Conservation (phyloP, 2,329 filamentous ascomycete species). For the Monilinia laxa region DNA sequence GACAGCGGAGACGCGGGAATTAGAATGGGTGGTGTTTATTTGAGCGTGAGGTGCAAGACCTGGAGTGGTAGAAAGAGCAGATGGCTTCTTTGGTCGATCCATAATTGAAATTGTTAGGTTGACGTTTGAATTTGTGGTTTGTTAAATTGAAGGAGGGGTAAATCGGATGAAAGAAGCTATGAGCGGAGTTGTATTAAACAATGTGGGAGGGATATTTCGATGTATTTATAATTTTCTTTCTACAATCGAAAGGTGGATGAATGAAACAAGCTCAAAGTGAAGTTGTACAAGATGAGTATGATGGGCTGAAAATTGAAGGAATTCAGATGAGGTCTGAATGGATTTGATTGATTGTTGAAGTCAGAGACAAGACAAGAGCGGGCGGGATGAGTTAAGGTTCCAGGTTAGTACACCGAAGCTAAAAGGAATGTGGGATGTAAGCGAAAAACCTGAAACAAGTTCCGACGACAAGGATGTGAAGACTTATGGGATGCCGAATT, state of each 20-base stretch:
- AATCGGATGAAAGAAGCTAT: conserved; percentile 12
- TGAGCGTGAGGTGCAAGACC: conserved; percentile 72
- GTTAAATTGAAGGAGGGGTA: conserved; percentile 16
- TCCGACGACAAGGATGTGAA: neutral
- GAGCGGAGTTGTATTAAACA: neutral
- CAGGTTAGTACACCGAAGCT: neutral
- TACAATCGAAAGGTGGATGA: neutral
- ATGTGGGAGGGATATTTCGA: conserved; percentile 14
- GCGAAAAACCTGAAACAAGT: conserved; percentile 24
- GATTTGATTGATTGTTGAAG: too few relatives aligned
- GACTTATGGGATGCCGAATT: neutral
- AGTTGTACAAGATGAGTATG: neutral
- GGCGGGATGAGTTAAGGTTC: conserved; percentile 9
- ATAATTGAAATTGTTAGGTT: conserved; percentile 50
- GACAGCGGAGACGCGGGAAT: conserved; percentile 71
- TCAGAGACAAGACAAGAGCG: neutral
- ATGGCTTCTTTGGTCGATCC: conserved; percentile 82
- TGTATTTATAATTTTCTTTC: neutral
- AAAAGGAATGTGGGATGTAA: conserved; percentile 24
- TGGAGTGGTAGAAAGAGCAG: conserved; percentile 71
- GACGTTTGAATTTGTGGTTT: neutral
- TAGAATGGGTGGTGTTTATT: conserved; percentile 71
- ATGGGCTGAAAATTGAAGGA: neutral
- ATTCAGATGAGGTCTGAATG: conserved; percentile 13
- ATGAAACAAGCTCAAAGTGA: neutral